Conservation (phyloP, 2,329 filamentous ascomycete genomes). For the Scytalidium sp. region DNA sequence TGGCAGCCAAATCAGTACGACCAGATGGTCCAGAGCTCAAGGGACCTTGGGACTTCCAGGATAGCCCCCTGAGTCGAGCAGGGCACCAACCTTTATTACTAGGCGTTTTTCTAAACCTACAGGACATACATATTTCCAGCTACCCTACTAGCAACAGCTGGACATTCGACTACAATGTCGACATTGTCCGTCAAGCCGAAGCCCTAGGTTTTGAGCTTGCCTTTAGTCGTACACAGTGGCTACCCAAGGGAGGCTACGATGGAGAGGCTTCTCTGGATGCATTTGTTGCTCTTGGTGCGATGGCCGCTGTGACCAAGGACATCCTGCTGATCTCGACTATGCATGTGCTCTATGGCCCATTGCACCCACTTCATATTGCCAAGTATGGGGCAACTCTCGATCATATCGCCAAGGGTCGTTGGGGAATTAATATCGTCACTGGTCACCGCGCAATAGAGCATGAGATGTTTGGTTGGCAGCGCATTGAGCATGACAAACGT, state of each 20-base stretch:
- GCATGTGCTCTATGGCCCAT: constrained; percentile 20
- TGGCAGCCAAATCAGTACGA: constrained; percentile 13
- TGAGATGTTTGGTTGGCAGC: constrained; percentile 22
- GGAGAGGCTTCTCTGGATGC: constrained; percentile 21
- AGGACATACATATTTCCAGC: constrained; percentile 10
- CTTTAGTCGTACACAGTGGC: constrained; percentile 18
- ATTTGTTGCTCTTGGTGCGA: constrained; percentile 20
- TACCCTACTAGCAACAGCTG: constrained; percentile 16
- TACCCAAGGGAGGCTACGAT: constrained; percentile 17
- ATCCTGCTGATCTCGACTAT: constrained; percentile 23
- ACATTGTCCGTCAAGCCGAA: constrained; percentile 16
- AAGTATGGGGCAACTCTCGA: constrained; percentile 22
- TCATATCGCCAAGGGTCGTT: constrained; percentile 21
- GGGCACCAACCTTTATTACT: constrained; percentile 14
- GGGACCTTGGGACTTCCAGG: constrained; percentile 11
- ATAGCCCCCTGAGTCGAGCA: constrained; percentile 13
- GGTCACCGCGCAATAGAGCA: constrained; percentile 21
- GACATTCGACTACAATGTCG: constrained; percentile 22
- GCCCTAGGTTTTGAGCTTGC: constrained; percentile 24
- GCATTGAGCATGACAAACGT: constrained; percentile 23
- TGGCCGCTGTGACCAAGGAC: constrained; percentile 24
- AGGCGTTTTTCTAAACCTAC: constrained; percentile 14
- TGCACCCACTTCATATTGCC: constrained; percentile 22
- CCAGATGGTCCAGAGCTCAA: constrained; percentile 12
- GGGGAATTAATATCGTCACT: constrained; percentile 24